Conservation (phyloP, 1,284 basidiomycete species). For the Rhodotorula sp. region DNA sequence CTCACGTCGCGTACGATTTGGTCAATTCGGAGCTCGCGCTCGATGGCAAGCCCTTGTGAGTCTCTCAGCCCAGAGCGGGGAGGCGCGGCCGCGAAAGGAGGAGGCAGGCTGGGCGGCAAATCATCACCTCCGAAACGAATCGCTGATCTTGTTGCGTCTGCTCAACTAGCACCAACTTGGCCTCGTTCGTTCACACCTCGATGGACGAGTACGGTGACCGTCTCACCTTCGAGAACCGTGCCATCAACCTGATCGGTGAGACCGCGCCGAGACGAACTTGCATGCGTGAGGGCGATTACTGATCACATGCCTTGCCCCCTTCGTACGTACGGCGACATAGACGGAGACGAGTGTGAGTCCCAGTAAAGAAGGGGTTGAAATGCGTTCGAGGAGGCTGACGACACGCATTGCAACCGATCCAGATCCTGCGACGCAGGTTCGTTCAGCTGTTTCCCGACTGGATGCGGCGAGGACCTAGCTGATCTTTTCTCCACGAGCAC, state of each 20-base stretch:
- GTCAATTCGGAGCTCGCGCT: slow-evolving; percentile 80
- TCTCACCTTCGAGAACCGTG: slow-evolving; percentile 11
- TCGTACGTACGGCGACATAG: not conserved
- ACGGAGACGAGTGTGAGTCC: slow-evolving; percentile 6
- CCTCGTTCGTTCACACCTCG: slow-evolving; percentile 55
- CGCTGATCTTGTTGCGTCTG: not conserved
- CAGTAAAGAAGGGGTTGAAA: not conserved
- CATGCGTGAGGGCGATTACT: no score
- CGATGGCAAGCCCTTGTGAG: slow-evolving; percentile 64
- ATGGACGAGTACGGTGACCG: slow-evolving; percentile 16
- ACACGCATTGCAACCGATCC: not conserved
- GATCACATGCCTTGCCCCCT: not conserved
- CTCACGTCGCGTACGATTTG: slow-evolving; percentile 64
- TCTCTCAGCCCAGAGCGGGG: not conserved
- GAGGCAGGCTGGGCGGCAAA: no score
- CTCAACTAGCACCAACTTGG: slow-evolving; percentile 66
- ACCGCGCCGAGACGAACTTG: no score
- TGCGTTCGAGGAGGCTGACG: not conserved
- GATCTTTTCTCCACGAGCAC: not conserved
- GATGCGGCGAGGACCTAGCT: no score
- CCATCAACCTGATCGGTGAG: slow-evolving; percentile 13
- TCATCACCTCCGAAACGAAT: not conserved
- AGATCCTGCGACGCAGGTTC: no score
- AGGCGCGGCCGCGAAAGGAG: not conserved
- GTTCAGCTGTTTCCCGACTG: no score